These are phyloP conservation scores for Mucor mucedo DNA, from an alignment of 371 early-diverging fungal species.

Conservation along the genomic window DNA sequence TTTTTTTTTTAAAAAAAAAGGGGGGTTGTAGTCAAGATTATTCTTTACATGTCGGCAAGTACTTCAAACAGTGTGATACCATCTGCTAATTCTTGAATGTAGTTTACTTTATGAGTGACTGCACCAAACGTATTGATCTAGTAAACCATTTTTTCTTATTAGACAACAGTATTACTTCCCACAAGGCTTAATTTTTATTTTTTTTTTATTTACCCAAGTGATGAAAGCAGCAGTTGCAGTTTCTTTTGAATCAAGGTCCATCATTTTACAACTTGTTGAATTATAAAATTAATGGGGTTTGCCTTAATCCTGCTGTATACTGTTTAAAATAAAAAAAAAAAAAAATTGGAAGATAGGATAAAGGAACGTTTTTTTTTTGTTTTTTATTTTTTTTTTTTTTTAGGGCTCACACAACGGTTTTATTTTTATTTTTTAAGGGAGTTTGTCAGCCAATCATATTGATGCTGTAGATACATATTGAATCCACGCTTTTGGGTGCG, in stretches of 20 bases:
- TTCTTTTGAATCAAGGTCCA: slow-evolving; percentile 29
- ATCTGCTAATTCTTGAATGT: slow-evolving; percentile 78
- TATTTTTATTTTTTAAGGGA: no score
- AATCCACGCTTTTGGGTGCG: no score
- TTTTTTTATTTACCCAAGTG: slow-evolving; percentile 42
- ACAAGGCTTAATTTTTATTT: background rate
- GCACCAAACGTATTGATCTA: slow-evolving; percentile 80
- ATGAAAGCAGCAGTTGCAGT: slow-evolving; percentile 40
- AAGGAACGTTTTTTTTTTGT: slow-evolving; percentile 1
- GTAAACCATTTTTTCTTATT: background rate
- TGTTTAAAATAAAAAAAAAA: background rate
- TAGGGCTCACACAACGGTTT: no score
- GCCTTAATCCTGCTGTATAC: background rate
- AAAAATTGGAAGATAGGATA: background rate
- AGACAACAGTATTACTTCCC: background rate
- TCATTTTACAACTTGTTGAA: slow-evolving; percentile 13
- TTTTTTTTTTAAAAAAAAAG: slow-evolving; percentile 1
- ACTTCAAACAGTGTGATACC: slow-evolving; percentile 84
- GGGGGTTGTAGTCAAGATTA: background rate
- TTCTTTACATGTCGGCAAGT: slow-evolving; percentile 81
- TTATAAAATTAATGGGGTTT: no score
- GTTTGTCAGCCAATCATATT: no score
- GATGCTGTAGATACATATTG: no score
- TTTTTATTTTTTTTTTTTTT: slow-evolving; percentile 9
- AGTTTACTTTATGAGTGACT: slow-evolving; percentile 63